Percentiles rank a stretch among this genome's conserved stretches.
These are phyloP conservation scores for Hyphodiscus hymeniophilus DNA, from an alignment of 495 filamentous ascomycete species.

Conservation along the genomic window DNA sequence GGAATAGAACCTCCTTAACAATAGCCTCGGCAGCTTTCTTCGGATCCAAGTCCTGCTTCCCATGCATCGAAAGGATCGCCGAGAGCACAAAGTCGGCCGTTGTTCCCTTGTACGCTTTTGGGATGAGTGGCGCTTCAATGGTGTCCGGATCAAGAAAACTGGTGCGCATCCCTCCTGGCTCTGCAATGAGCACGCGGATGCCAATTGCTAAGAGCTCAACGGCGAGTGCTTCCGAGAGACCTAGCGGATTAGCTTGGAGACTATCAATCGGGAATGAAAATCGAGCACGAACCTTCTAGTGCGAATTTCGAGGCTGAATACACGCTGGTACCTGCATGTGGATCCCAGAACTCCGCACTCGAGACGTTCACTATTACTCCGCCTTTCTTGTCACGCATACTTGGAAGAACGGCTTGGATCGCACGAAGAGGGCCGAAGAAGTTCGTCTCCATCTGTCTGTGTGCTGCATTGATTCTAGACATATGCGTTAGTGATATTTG, in stretches of 20 bases:
- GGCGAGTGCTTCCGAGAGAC: slow-evolving; percentile 31
- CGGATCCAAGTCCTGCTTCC: slow-evolving; percentile 36
- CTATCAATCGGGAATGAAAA: neutral
- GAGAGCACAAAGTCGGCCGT: neutral
- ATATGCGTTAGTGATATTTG: slow-evolving; percentile 11
- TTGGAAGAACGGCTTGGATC: slow-evolving; percentile 37
- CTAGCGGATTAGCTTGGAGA: neutral
- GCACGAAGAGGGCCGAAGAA: slow-evolving; percentile 42
- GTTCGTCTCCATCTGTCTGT: slow-evolving; percentile 37
- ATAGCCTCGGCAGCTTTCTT: slow-evolving; percentile 40
- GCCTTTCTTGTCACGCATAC: slow-evolving; percentile 33
- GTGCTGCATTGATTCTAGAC: slow-evolving; percentile 29
- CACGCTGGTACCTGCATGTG: slow-evolving; percentile 29
- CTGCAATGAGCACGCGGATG: slow-evolving; percentile 35
- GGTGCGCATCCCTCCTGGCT: slow-evolving; percentile 41
- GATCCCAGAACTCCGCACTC: slow-evolving; percentile 35
- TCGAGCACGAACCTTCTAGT: slow-evolving; percentile 33
- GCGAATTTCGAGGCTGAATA: slow-evolving; percentile 40
- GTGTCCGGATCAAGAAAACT: slow-evolving; percentile 27
- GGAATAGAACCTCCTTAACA: slow-evolving; percentile 9
- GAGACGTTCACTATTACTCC: slow-evolving; percentile 42
- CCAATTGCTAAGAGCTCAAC: slow-evolving; percentile 41
- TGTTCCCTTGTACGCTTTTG: slow-evolving; percentile 12
- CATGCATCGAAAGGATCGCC: slow-evolving; percentile 19
- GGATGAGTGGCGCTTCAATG: slow-evolving; percentile 1